Percentiles rank a stretch among this genome's conserved stretches.
Evolutionary conservation across 768 basidiomycete species (phyloP).

Genomic region (Lactarius indigo): DNA sequence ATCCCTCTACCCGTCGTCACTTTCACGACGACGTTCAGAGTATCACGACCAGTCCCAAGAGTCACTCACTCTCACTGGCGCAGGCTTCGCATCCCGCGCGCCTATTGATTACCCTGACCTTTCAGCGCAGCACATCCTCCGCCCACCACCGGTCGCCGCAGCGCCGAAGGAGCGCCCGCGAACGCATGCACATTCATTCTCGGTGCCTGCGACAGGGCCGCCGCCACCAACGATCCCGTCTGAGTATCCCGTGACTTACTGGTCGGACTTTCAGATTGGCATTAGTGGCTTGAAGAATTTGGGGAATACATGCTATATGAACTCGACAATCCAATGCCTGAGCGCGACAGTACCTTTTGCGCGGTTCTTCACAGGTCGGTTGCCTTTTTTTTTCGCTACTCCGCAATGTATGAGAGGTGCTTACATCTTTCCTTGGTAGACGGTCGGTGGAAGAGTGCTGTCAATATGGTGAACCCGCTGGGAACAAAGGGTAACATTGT

Average conservation of each 20-base stretch:
- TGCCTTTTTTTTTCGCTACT: conserved; percentile 1
- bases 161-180: conserved; percentile 71
- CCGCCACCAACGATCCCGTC: conserved; percentile 63
- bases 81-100: conserved; percentile 42
- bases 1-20: conserved; percentile 74
- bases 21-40: conserved; percentile 70
- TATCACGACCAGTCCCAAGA: conserved; percentile 77
- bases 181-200: conserved; percentile 37
- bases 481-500: conserved; percentile 86
- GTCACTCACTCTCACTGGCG: conserved; percentile 39
- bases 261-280: conserved; percentile 76
- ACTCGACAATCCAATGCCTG: conserved; percentile 94
- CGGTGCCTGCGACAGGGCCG: conserved; percentile 39
- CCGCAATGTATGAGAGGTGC: neutral
- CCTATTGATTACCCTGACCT: conserved; percentile 83
- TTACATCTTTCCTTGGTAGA: conserved; percentile 41
- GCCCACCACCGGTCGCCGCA: conserved; percentile 79
- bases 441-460: conserved; percentile 73
- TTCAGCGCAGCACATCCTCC: conserved; percentile 53
- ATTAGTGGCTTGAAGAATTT: conserved; percentile 90
- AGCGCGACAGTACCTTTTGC: conserved; percentile 93
- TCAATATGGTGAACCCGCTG: conserved; percentile 82
- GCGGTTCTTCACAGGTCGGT: conserved; percentile 82
- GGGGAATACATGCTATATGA: conserved; percentile 99
- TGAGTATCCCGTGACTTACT: conserved; percentile 82